Percentiles rank a stretch among this genome's conserved stretches.
These are phyloP conservation scores for Rhododendron williamsianum DNA, from an alignment of 148 eudicot species.

Conservation along the genomic window DNA sequence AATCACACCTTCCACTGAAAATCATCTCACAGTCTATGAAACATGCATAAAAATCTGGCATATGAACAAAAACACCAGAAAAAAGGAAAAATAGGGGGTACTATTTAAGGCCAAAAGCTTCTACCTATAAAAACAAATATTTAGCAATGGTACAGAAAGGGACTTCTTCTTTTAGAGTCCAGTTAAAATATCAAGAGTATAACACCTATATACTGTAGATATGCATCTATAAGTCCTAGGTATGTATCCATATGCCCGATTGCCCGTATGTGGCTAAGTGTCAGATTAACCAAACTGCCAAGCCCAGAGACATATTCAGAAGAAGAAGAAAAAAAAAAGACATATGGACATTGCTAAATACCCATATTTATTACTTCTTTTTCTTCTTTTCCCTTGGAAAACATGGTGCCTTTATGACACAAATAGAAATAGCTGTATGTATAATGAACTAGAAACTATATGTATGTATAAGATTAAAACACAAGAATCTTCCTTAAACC, in stretches of 20 bases:
- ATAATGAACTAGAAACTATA: neutral
- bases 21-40: neutral
- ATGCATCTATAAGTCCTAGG: neutral
- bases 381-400: neutral
- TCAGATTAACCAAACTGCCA: neutral
- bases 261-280: neutral
- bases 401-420: neutral
- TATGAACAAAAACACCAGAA: neutral
- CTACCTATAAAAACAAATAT: neutral
- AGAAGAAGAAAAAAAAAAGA: too few species aligned
- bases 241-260: neutral
- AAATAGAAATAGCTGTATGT: neutral
- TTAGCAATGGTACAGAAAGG: neutral
- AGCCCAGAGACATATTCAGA: neutral
- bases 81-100: neutral
- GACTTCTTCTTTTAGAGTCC: too few species aligned
- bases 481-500: neutral
- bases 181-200: neutral
- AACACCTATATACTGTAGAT: neutral
- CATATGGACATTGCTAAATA: neutral
- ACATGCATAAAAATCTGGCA: neutral
- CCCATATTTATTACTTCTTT: neutral
- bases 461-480: neutral
- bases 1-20: neutral
- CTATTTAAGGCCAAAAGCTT: neutral